Base-by-base conservation (phyloP, 257 asterid species). In the Solanum commersonii region DNA sequence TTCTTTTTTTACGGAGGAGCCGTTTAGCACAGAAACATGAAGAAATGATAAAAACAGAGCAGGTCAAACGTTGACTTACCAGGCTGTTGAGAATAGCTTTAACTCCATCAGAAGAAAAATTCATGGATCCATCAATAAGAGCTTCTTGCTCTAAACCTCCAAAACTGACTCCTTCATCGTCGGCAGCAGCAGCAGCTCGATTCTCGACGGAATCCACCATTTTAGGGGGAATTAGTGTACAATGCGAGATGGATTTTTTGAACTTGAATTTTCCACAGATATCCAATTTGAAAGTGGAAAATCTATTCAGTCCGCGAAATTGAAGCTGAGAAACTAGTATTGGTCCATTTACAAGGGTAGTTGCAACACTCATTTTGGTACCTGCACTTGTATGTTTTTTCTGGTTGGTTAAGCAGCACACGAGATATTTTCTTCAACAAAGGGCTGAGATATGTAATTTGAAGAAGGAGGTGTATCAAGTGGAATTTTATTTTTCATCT, bases 1-100 rank as follows among this genome's bases (percentile, higher is more conserved):
- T n/a, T n/a, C n/a, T n/a, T n/a, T n/a, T n/a, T n/a, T n/a, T n/a
- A n/a, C n/a, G n/a, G n/a, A n/a, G n/a, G n/a, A n/a, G n/a, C n/a
- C 27, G 18, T 65, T 11, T 42, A n/a, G 34, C 33, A 68, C 76
- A 70, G 77, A 33, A 33, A 33, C 22, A 34, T 33, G 44, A 72
- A 18, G 2, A 23, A 74, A 2, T 22, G 81, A 29, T 34, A 5
- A 31, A 72, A 73, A 20, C 49, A 73, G 83, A 71, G 37, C 40
- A 29, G 42, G 13, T 6, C 52, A 74, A 22, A 35, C 5, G 84
- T 42, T 42, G 65, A 79, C 65, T 79, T 42, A 96, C 99, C 97
- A 93, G 77, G 85, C 23, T 84, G 89, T 96, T 95, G 23, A 94
- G 87, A 72, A 90, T 90, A 73, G 98, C 91, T 87, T 94, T 91